Base-by-base conservation (phyloP, 164 flowering plant species). In the Vitis rotundifolia region DNA sequence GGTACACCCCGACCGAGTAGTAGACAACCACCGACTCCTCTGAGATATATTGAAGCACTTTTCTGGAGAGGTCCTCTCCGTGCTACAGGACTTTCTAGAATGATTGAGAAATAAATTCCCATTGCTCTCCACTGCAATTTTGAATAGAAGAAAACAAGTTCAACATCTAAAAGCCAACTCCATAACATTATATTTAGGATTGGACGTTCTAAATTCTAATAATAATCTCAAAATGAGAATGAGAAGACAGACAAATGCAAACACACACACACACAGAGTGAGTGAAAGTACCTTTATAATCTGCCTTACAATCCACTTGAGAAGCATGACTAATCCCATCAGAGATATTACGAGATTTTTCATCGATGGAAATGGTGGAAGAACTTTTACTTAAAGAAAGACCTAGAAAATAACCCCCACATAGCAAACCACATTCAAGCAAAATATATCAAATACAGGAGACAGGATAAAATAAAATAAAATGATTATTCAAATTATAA, bases 321-420 rank as follows among this genome's bases (percentile, higher is more conserved):
- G 83, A 73, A 72, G 72, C 69, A 68, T 66, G 68, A 61, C 68
- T 63, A 56, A 19, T 48, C 64, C 69, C 81, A 59, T 77, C 31
- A 58, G 73, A 70, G 54, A 57, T 49, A 69, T 37, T 68, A 59
- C 53, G 44, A 31, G 75, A 59, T 49, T 69, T 76, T 48, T 68
- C 75, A 64, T 68, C 75, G 59, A 47, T 68, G 64, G 80, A 70
- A 56, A 63, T 66, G 48, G 68, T 54, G 61, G 82, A 26, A 57
- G 85, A 80, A 73, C 64, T 75, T 71, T 76, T 81, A 54, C 22
- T 77, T 61, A 91, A 70, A 73, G 78, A 84, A 72, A 90, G 81
- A 64, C 83, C 97, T 91, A 68, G 15, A 80, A 70, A 71, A 29
- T 60, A 82, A 77, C 18, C 16, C 44, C 61, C 52, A 70, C 59